These are phyloP conservation scores for Amanita exitialis DNA, from an alignment of 768 basidiomycete genomes.

Conservation along the genomic window DNA sequence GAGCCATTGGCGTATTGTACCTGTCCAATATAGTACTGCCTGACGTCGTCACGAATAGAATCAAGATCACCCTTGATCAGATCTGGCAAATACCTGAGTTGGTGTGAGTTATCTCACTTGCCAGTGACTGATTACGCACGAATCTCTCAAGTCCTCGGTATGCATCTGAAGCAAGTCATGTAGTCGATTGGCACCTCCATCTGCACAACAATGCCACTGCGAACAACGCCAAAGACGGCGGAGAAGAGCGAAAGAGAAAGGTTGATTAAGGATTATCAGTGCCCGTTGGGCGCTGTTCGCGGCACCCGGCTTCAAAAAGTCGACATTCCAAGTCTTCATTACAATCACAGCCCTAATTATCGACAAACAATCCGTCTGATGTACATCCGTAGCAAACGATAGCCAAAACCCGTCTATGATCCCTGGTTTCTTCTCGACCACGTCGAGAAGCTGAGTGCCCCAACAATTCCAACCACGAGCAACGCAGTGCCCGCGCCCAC, in stretches of 20 bases:
- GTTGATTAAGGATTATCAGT: slow-evolving; percentile 86
- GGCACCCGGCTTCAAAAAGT: slow-evolving; percentile 22
- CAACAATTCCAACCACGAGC: slow-evolving; percentile 69
- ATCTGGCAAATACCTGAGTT: slow-evolving; percentile 62
- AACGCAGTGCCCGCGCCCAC: slow-evolving; percentile 81
- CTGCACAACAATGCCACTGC: slow-evolving; percentile 62
- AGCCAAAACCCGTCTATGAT: slow-evolving; percentile 21
- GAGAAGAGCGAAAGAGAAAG: slow-evolving; percentile 60
- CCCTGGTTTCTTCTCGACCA: slow-evolving; percentile 62
- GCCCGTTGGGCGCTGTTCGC: slow-evolving; percentile 27
- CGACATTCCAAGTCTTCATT: slow-evolving; percentile 27
- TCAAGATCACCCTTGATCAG: slow-evolving; percentile 93
- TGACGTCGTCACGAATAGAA: slow-evolving; percentile 71
- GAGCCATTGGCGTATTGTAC: slow-evolving; percentile 25
- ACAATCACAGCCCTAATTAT: not conserved
- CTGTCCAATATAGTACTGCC: slow-evolving; percentile 48
- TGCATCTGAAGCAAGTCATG: slow-evolving; percentile 37
- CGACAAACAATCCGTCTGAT: not conserved
- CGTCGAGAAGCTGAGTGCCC: slow-evolving; percentile 64
- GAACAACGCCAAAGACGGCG: slow-evolving; percentile 44
- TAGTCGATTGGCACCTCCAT: slow-evolving; percentile 83
- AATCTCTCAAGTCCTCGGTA: slow-evolving; percentile 5
- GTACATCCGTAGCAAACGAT: not conserved
- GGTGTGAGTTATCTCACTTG: not conserved
- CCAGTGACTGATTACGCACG: not conserved